Evolutionary conservation across 768 basidiomycete genomes (phyloP), one percentile per base, ranked within the genome.

Genomic region (Jaapia argillacea): DNA sequence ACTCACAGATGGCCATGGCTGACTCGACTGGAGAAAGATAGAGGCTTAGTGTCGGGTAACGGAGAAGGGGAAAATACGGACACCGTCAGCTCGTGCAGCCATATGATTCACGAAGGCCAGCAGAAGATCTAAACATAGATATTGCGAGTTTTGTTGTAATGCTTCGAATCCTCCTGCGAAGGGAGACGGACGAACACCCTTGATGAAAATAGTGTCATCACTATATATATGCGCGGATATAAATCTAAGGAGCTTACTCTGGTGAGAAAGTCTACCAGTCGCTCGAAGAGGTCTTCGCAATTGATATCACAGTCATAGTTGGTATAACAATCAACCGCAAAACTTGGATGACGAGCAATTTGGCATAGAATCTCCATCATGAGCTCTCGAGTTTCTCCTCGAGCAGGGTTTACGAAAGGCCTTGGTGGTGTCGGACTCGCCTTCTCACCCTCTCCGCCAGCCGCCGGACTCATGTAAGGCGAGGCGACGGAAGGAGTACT

Each of bases 291-390:
- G 59, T 98, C 94, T 66, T 98, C 96, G 59, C 89, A 91, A 55
- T 97, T 94, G 50, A 85, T 79, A 55, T 96, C 91, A 55, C 92
- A 97, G 58, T 99, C 96, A 60, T 97, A 99, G 60, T 98, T 99
- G 43, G 80, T 74, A 66, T 90, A 99, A 12, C 96, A 68, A 54
- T 98, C 91, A 37, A 94, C 88, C 85, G 96, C 90, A 66, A 94
- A 93, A 56, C 82, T 87, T 2, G 87, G 78, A 53, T 85, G 79
- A 2, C 84, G 71, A 13, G 87, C 82, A 36, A 93, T 75, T 43
- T 87, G 83, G 43, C 74, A 75, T 21, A 98, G 66, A 4, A 85
- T 85, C 60, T 97, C 94, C 46, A 99, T 66, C 54, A 98, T 80
- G 44, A 98, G 66, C 55, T 94, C 88, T 20, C 91, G 77, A 6